Evolutionary conservation across 768 basidiomycete genomes (phyloP), one percentile per base, ranked within the genome.

Genomic region (Dentipellis fragilis): DNA sequence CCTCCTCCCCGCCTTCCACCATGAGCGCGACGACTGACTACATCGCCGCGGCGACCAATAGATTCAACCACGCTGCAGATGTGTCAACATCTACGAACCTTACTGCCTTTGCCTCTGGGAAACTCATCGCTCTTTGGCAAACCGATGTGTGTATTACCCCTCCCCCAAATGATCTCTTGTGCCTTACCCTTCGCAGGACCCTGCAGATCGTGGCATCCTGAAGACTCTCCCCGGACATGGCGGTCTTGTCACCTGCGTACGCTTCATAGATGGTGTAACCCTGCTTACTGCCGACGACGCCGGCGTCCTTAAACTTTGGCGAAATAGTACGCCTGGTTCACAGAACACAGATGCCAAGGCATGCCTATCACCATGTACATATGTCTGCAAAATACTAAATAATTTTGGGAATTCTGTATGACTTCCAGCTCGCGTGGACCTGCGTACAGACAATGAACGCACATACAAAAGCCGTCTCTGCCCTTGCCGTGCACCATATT

Each of bases 241-340:
- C 48, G 83, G 81, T 10, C 64, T 80, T 16, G 80, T 98, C 19
- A 93, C 93, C 19, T 86, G 83, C 48, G 77, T 93, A 47, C 81
- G 81, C 47, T 93, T 92, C 63, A 60, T 84, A 7, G 65, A 71
- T 4, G 68, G 78, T 14, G 68, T 75, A 9, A 49, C 68, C 4
- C 72, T 97, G 56, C 69, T 84, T 38, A 86, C 82, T 51, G 88
- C 85, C 49, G 93, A 96, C 68, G 83, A 89, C 55, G 76, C 75
- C 57, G 95, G 95, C 2, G 67, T 68, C 9, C 63, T 93, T 10
- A 73, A 76, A 38, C 67, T 80, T 36, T 95, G 93, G 93, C 72
- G 48, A 8, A 23, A 19, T 3, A 45, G 42, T 45, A 19, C 42
- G 2, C 7, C 42, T 19, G n/a, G 8, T 9, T 9, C 7, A 17